phyloP scores from a whole-genome alignment of 169 alveolate genomes.

The Cryptosporidium canis region DNA sequence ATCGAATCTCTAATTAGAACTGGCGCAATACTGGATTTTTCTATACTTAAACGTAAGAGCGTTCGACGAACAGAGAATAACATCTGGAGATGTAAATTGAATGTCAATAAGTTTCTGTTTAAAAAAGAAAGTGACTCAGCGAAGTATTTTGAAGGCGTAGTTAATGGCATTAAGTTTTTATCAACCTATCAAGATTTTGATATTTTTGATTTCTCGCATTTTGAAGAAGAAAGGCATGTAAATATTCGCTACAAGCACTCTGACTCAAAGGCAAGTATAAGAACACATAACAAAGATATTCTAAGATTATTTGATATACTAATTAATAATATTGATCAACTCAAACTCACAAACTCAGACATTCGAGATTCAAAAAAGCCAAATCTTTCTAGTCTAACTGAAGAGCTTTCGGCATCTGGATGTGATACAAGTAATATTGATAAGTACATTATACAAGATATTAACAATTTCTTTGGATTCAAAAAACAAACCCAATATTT shows the following conservation, averaged over 20 bases:
- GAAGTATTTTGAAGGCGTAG: not conserved
- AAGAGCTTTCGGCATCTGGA: not conserved
- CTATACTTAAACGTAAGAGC: not conserved
- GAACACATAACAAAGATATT: not conserved
- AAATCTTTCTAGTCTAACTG: not conserved
- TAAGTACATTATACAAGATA: conserved; percentile 4
- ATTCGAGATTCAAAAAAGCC: not conserved
- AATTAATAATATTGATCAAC: not conserved
- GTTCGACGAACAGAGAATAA: not conserved
- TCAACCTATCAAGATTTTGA: not conserved
- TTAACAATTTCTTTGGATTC: not conserved
- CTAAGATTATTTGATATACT: not conserved
- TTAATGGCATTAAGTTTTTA: not conserved
- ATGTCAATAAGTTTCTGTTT: not conserved
- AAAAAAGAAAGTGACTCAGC: not conserved
- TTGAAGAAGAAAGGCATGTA: not conserved
- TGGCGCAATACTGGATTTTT: not conserved
- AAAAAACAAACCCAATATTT: not conserved
- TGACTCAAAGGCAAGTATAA: not conserved
- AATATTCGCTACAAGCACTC: not conserved
- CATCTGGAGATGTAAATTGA: not conserved
- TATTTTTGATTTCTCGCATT: not conserved
- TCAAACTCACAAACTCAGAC: not conserved
- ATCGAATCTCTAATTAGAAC: conserved; percentile 1
- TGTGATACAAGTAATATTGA: not conserved